These are phyloP conservation scores for Arthrobotrys megalospora DNA, from an alignment of 2,329 filamentous ascomycete genomes.

Conservation along the genomic window DNA sequence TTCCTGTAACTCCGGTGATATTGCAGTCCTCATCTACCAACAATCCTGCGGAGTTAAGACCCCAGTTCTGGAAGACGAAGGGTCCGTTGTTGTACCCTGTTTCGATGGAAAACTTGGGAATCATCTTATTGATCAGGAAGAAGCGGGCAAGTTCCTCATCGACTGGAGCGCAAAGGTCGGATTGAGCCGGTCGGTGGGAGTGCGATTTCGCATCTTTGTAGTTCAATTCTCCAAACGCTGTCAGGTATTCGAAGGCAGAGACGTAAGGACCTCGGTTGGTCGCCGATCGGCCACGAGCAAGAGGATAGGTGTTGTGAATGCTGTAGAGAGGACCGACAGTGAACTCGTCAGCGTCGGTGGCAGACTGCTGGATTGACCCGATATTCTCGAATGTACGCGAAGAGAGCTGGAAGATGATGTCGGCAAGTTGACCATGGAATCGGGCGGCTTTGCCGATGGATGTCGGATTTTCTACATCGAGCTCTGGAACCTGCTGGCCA, in stretches of 20 bases:
- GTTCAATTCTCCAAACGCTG: constrained; percentile 53
- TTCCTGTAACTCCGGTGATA: constrained; percentile 47
- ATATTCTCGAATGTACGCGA: constrained; percentile 51
- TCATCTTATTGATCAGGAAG: constrained; percentile 61
- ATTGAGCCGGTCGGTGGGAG: constrained; percentile 38
- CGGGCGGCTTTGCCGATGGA: constrained; percentile 40
- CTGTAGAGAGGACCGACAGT: constrained; percentile 52
- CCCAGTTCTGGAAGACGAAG: constrained; percentile 60
- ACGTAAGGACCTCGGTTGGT: constrained; percentile 50
- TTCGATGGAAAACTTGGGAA: constrained; percentile 58
- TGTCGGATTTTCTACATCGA: constrained; percentile 44
- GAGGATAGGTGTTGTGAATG: constrained; percentile 54
- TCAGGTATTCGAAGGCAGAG: constrained; percentile 52
- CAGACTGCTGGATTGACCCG: constrained; percentile 49
- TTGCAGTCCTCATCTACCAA: constrained; percentile 58
- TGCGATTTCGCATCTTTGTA: constrained; percentile 51
- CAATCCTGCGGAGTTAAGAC: constrained; percentile 29
- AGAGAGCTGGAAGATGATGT: constrained; percentile 56
- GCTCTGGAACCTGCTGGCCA: constrained; percentile 45
- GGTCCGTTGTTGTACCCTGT: constrained; percentile 56
- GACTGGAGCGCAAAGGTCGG: constrained; percentile 50
- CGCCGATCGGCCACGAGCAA: constrained; percentile 50
- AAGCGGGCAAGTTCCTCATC: constrained; percentile 59
- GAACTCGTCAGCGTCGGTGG: constrained; percentile 46
- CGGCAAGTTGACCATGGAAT: constrained; percentile 58